Conservation (phyloP, 306 rosid genomes). For the Alnus rubra region DNA sequence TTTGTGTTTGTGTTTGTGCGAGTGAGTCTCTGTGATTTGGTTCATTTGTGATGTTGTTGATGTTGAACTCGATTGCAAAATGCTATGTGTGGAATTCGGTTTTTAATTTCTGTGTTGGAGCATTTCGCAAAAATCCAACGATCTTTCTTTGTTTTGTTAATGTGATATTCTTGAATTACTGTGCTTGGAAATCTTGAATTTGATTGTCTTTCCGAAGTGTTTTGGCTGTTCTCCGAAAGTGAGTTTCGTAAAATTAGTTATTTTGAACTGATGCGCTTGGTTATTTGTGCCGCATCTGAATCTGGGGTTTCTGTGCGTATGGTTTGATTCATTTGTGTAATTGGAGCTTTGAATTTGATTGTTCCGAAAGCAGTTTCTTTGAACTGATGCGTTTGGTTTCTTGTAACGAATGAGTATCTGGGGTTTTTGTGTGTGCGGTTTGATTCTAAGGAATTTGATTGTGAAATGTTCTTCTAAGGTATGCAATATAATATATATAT, state of each 20-base stretch:
- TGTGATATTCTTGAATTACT: not conserved
- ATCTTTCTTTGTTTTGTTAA: not conserved
- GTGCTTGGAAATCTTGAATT: not conserved
- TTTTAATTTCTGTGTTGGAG: constrained; percentile 11
- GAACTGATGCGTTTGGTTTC: not conserved
- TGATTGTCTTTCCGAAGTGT: not conserved
- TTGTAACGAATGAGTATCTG: not conserved
- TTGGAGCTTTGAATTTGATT: not conserved
- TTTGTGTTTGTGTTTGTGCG: constrained; percentile 21
- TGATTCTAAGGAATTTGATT: too few relatives aligned
- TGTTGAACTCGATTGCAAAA: constrained; percentile 14
- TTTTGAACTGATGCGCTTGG: not conserved
- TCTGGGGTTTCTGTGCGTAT: not conserved
- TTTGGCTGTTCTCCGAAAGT: not conserved
- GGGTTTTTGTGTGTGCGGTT: not conserved
- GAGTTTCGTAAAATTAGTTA: not conserved
- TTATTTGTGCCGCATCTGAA: not conserved
- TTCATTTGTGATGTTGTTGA: constrained; percentile 2
- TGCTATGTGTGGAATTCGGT: constrained; percentile 14
- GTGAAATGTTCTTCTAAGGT: too few relatives aligned
- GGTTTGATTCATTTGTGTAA: not conserved
- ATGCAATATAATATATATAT: too few relatives aligned
- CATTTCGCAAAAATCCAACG: constrained; percentile 1
- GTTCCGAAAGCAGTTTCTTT: not conserved
- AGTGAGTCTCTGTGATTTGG: constrained; percentile 10